Evolutionary conservation across 345 rosid genomes (phyloP).

Genomic region (Rubroshorea leprosula): DNA sequence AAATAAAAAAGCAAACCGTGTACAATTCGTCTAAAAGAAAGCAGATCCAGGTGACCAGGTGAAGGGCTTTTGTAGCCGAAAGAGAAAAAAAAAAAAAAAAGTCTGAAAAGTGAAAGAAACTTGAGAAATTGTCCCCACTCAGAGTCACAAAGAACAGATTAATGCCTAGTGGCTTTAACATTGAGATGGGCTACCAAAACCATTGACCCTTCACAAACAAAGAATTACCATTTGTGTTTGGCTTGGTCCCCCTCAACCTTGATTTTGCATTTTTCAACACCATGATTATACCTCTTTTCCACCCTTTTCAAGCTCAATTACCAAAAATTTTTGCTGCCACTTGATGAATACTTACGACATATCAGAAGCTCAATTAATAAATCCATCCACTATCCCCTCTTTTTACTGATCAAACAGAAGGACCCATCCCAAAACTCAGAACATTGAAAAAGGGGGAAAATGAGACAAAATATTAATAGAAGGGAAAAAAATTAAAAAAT

Average conservation of each 20-base stretch:
- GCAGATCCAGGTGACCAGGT: too few relatives aligned
- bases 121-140: background rate
- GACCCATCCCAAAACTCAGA: too few relatives aligned
- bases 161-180: too few relatives aligned
- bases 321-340: constrained; percentile 18
- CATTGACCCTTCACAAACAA: background rate
- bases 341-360: background rate
- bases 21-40: too few relatives aligned
- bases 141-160: too few relatives aligned
- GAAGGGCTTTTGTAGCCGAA: too few relatives aligned
- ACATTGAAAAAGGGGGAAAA: too few relatives aligned
- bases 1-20: too few relatives aligned
- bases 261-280: background rate
- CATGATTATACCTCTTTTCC: constrained; percentile 20
- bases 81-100: too few relatives aligned
- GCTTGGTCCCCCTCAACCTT: constrained; percentile 9
- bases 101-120: constrained; percentile 9
- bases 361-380: too few relatives aligned
- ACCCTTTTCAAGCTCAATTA: constrained; percentile 26
- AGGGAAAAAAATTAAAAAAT: too few relatives aligned
- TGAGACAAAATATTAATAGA: too few relatives aligned
- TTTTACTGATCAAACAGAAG: constrained; percentile 12
- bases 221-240: background rate
- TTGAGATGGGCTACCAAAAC: constrained; percentile 3
- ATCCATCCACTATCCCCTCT: background rate